Percentiles rank a stretch among this genome's conserved stretches.
Conservation (phyloP, 768 basidiomycete species). For the Boletales sp. region DNA sequence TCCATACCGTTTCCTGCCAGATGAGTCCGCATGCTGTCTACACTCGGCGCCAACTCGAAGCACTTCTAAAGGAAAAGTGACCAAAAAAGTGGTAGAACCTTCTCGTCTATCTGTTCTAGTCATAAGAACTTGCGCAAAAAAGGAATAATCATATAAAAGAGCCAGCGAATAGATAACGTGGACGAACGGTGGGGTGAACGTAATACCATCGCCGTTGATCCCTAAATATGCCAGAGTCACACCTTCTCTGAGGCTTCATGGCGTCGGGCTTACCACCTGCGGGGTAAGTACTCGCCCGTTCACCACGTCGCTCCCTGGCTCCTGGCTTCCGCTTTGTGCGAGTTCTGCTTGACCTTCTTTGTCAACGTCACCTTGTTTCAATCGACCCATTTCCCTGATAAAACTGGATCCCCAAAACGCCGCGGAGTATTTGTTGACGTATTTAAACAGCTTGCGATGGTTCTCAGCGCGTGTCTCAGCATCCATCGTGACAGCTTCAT, state of each 20-base stretch:
- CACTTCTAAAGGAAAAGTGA: conserved; percentile 13
- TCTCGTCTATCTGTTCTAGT: conserved; percentile 21
- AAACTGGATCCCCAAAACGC: conserved; percentile 92
- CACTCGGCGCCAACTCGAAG: conserved; percentile 8
- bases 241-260: conserved; percentile 28
- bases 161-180: conserved; percentile 30
- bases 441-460: conserved; percentile 93
- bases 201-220: conserved; percentile 21
- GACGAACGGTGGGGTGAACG: conserved; percentile 20
- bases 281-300: conserved; percentile 35
- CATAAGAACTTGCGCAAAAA: conserved; percentile 29
- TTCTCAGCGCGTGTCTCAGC: conserved; percentile 82
- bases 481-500: conserved; percentile 90
- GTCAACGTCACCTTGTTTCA: conserved; percentile 40
- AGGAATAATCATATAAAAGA: conserved; percentile 39
- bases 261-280: conserved; percentile 34
- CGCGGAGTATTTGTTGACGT: conserved; percentile 92
- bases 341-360: conserved; percentile 34
- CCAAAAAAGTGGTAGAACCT: conserved; percentile 4
- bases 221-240: conserved; percentile 31
- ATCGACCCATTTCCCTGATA: conserved; percentile 76
- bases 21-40: conserved; percentile 14
- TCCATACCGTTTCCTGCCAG: conserved; percentile 6
- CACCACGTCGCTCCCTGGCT: conserved; percentile 37
- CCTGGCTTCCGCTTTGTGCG: conserved; percentile 33